Evolutionary conservation across 352 stramenopile genomes (phyloP), one percentile per base, ranked within the genome.

Genomic region (Globisporangium solare): DNA sequence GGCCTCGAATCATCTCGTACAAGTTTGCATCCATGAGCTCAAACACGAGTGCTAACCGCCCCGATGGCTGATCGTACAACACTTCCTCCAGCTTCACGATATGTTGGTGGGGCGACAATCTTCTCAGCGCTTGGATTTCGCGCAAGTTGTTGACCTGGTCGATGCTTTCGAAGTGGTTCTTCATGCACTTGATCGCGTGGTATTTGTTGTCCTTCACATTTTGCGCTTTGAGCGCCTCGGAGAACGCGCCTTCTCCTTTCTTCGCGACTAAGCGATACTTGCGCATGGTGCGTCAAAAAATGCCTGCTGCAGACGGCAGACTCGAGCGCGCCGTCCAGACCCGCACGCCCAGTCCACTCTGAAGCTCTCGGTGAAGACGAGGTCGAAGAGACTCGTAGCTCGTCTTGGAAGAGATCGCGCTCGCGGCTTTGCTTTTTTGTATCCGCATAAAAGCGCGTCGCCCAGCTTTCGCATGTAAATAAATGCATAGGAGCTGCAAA

Each of bases 121-220:
- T 73, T 24, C 94, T 76, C 46, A 98, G 71, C 12, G 95, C 94
- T 64, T 98, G 92, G 56, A 98, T 98, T 71, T 98, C 95, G 43
- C 94, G 77, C 24, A 98, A 69, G 54, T 97, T 97, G 69, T 98
- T 98, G 37, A 98, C 94, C 66, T 98, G 90, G 54, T 98, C 94
- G 42, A 98, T 97, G 66, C 71, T 97, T 60, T 97, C 90, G 49
- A 98, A 98, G 50, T 93, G 79, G 66, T 97, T 98, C 67, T 98
- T 98, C 95, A 98, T 98, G 70, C 95, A 98, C 63, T 98, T 98
- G 67, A 98, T 98, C n/a, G 94, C 95, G 58, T 98, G 84, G 64
- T 97, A 97, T 69, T 95, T 95, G 56, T 80, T 93, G 61, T 97
- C 89, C 56, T 97, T 97, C 27, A 97, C 84, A 47, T 98, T 97